A percentile compares a stretch with the other conserved stretches of the same genome.
These are phyloP conservation scores for Ochetophila trinervis DNA, from an alignment of 306 rosid genomes.

Conservation along the genomic window DNA sequence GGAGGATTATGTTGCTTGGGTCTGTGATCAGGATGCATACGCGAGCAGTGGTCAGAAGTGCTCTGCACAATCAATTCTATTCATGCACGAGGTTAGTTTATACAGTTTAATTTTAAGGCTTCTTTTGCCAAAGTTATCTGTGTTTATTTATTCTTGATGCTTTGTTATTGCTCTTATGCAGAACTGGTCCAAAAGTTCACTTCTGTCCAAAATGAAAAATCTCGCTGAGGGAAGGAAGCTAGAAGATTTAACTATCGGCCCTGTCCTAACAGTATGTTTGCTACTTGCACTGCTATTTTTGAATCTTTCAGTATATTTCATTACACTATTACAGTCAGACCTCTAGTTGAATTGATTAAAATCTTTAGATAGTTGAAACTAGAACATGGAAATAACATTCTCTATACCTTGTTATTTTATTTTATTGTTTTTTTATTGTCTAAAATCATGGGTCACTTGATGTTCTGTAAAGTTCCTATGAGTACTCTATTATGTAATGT, in stretches of 20 bases:
- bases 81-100: conserved; percentile 84
- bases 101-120: conserved; percentile 7
- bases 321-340: neutral
- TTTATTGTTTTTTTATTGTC: too few species aligned
- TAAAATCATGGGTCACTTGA: neutral
- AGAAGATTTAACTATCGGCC: conserved; percentile 81
- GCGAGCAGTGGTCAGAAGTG: conserved; percentile 99
- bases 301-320: neutral
- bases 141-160: conserved; percentile 12
- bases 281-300: neutral
- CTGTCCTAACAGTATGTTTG: conserved; percentile 77
- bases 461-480: too few species aligned
- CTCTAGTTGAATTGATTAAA: neutral
- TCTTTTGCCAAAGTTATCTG: neutral
- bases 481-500: too few species aligned
- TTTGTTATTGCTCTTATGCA: conserved; percentile 31
- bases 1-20: conserved; percentile 94
- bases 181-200: conserved; percentile 78
- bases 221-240: conserved; percentile 90
- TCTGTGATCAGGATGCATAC: conserved; percentile 98
- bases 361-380: neutral
- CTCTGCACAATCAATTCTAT: conserved; percentile 84
- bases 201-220: conserved; percentile 69
- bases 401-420: too few species aligned
- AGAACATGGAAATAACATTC: neutral